Evolutionary conservation across 306 rosid species (phyloP).

Genomic region (Corylus heterophylla): DNA sequence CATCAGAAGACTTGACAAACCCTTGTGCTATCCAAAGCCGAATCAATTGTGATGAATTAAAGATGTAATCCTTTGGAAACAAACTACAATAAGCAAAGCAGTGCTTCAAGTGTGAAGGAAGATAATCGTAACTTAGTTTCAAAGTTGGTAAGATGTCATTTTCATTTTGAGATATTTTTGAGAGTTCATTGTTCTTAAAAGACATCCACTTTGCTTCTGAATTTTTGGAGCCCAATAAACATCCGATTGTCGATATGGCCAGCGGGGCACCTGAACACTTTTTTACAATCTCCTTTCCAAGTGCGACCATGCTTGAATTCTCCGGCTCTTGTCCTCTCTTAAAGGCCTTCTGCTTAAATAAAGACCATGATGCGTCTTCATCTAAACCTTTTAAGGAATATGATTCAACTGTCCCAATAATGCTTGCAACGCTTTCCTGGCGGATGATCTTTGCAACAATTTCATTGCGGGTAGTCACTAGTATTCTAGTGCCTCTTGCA

Average conservation of each 20-base stretch:
- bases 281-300: neutral
- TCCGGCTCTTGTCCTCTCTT: neutral
- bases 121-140: neutral
- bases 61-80: neutral
- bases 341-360: constrained; percentile 16
- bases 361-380: neutral
- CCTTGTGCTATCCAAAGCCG: constrained; percentile 24
- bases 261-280: constrained; percentile 17
- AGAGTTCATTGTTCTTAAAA: neutral
- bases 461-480: constrained; percentile 5
- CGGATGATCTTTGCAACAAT: neutral
- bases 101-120: neutral
- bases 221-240: neutral
- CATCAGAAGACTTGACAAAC: neutral
- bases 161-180: neutral
- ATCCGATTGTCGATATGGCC: constrained; percentile 11
- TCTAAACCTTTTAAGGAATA: neutral
- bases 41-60: accelerated
- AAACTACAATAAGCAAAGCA: constrained; percentile 19
- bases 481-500: constrained; percentile 1
- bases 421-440: neutral
- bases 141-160: neutral
- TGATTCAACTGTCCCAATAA: neutral
- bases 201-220: neutral
- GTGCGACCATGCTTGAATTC: neutral